Evolutionary conservation across 139 green algal genomes (phyloP).

Genomic region (Zygnema cylindricum): DNA sequence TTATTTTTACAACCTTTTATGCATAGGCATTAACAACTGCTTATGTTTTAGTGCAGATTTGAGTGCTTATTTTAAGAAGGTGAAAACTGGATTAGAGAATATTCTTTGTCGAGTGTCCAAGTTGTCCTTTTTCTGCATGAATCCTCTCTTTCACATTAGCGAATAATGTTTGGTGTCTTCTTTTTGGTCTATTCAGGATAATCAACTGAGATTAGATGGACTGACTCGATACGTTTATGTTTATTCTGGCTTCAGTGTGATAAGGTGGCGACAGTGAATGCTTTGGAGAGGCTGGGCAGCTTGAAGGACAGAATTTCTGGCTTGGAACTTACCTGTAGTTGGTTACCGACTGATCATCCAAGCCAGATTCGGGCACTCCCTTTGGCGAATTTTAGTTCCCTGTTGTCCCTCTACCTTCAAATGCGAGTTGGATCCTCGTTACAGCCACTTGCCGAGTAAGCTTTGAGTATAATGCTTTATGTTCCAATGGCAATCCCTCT

Average conservation of each 20-base stretch:
- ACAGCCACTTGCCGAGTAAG: neutral
- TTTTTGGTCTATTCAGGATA: too few species aligned
- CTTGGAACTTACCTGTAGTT: constrained; percentile 4
- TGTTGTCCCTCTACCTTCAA: constrained; percentile 14
- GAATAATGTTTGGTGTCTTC: too few species aligned
- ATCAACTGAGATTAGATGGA: neutral
- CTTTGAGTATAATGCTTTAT: too few species aligned
- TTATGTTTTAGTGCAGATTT: too few species aligned
- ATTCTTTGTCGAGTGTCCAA: too few species aligned
- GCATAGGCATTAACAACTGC: too few species aligned
- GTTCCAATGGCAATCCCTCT: too few species aligned
- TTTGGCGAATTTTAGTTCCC: neutral
- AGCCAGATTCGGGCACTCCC: neutral
- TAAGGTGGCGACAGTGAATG: neutral
- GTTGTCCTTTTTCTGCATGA: too few species aligned
- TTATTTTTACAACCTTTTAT: too few species aligned
- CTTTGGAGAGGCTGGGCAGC: constrained; percentile 3
- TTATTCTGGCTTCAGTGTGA: constrained; percentile 28
- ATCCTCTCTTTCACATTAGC: too few species aligned
- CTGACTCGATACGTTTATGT: neutral
- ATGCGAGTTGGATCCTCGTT: constrained; percentile 11
- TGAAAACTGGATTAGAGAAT: too few species aligned
- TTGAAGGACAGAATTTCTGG: neutral
- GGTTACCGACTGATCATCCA: neutral
- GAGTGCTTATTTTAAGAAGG: too few species aligned